phyloP scores from a whole-genome alignment of 352 stramenopile genomes.

The Phytophthora pisi region DNA sequence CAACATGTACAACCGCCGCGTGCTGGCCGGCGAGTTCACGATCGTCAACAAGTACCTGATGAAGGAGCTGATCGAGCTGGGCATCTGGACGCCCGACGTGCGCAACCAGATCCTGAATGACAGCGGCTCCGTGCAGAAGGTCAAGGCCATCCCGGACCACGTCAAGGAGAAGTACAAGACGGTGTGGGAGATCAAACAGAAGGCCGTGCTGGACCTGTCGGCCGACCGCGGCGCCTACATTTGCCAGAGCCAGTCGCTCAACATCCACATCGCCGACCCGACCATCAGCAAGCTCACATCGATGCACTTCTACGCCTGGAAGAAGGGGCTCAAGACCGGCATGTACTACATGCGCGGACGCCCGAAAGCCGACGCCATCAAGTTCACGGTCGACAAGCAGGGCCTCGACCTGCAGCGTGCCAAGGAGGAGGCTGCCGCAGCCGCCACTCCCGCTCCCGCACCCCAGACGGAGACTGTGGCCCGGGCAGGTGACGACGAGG shows the following conservation, averaged over 20 bases:
- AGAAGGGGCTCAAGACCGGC: constrained; percentile 99
- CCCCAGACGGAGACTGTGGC: constrained; percentile 51
- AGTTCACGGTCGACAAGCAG: constrained; percentile 99
- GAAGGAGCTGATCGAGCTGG: constrained; percentile 95
- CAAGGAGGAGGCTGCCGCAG: constrained; percentile 24
- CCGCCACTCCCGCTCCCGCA: not conserved
- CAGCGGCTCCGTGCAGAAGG: constrained; percentile 95
- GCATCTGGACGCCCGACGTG: constrained; percentile 97
- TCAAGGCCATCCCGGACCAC: constrained; percentile 75
- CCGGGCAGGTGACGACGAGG: constrained; percentile 63
- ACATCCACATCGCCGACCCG: constrained; percentile 99
- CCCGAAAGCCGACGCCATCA: constrained; percentile 99
- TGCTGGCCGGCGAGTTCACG: constrained; percentile 99
- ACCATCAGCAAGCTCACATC: constrained; percentile 98
- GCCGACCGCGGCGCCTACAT: constrained; percentile 99
- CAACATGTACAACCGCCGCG: constrained; percentile 99
- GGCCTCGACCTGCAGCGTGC: constrained; percentile 60
- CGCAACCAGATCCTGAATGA: constrained; percentile 99
- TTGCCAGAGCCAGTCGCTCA: constrained; percentile 97
- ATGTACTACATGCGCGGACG: constrained; percentile 99
- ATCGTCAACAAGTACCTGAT: constrained; percentile 99
- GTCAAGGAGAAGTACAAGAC: constrained; percentile 99
- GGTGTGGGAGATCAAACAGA: constrained; percentile 99
- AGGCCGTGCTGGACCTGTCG: constrained; percentile 96
- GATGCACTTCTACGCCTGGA: constrained; percentile 99